Base-by-base conservation (phyloP, 2,329 filamentous ascomycete species). In the Mariannaea sp. region DNA sequence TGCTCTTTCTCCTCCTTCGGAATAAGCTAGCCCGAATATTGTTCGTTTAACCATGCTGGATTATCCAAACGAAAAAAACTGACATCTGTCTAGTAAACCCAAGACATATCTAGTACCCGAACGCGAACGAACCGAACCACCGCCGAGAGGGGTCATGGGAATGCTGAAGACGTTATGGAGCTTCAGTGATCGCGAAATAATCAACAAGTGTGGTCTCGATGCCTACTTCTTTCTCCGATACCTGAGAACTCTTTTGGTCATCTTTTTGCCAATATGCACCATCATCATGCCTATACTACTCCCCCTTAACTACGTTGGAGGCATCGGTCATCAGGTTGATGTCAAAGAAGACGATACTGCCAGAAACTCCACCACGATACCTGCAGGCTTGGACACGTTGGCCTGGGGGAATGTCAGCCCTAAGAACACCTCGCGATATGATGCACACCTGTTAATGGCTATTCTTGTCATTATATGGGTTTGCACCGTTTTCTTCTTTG, bases 151-250 rank as follows among this genome's bases (percentile, higher is more conserved):
- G 40, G 75, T 80, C 30, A 76, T 80, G 69, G 75, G 75, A 12
- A 71, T 86, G 53, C 59, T 84, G 62, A 68, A 81, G 72, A 69
- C 76, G 77, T 59, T 96, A 79, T 79, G 89, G 75, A 71, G 86
- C 76, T 75, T 90, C 75, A 71, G 84, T 77, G 82, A 90, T 57
- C 80, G 90, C 10, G 90, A 96, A 63, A 85, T 99, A 62, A 96
- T 99, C 65, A 88, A 93, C 47, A 96, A 97, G 72, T 97, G 93
- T 63, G 94, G 94, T 14, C 82, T 99, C 8, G 94, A 99, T 70
- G 92, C 93, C 66, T 99, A 96, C 75, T 96, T 97, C 77, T 99
- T 99, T 71, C 80, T 99, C 1, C 89, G 95, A 57, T 99, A 96
- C 67, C 82, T 85, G 12, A 82, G 82, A 60, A 82, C 68, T 71